phyloP scores from a whole-genome alignment of 495 filamentous ascomycete species.

The Entonaema liquescens region DNA sequence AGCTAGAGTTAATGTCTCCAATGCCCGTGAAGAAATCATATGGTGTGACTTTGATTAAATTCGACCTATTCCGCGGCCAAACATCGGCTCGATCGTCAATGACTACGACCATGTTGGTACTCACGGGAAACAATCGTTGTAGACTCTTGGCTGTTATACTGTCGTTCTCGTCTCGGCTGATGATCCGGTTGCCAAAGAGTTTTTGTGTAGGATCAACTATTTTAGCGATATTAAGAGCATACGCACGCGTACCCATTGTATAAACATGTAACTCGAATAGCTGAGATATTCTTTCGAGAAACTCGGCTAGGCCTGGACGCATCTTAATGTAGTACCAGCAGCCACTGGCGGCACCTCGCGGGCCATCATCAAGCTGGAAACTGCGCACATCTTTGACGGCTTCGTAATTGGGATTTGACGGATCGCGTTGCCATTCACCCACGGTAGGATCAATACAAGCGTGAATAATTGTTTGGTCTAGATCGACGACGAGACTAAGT shows the following conservation, averaged over 20 bases:
- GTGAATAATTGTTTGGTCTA: conserved; percentile 98
- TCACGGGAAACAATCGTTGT: conserved; percentile 91
- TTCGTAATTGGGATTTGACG: conserved; percentile 87
- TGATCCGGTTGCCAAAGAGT: conserved; percentile 91
- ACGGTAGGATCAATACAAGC: conserved; percentile 97
- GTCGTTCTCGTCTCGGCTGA: conserved; percentile 95
- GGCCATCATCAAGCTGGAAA: conserved; percentile 91
- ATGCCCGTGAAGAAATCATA: conserved; percentile 99
- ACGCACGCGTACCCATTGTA: conserved; percentile 97
- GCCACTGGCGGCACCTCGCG: conserved; percentile 66
- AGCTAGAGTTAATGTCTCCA: conserved; percentile 98
- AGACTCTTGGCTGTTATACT: conserved; percentile 90
- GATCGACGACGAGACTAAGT: conserved; percentile 92
- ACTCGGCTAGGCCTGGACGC: conserved; percentile 87
- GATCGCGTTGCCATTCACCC: conserved; percentile 91
- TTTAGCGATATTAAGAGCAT: conserved; percentile 88
- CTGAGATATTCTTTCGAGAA: conserved; percentile 79
- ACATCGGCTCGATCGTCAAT: conserved; percentile 98
- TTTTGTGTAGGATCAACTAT: conserved; percentile 91
- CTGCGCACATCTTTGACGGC: conserved; percentile 85
- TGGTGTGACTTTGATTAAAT: conserved; percentile 91
- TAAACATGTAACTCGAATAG: conserved; percentile 97
- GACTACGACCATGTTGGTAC: conserved; percentile 99
- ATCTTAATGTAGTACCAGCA: conserved; percentile 99
- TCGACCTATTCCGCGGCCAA: conserved; percentile 92